Conservation (phyloP, 2,329 filamentous ascomycete genomes). For the Paecilomyces sp. region DNA sequence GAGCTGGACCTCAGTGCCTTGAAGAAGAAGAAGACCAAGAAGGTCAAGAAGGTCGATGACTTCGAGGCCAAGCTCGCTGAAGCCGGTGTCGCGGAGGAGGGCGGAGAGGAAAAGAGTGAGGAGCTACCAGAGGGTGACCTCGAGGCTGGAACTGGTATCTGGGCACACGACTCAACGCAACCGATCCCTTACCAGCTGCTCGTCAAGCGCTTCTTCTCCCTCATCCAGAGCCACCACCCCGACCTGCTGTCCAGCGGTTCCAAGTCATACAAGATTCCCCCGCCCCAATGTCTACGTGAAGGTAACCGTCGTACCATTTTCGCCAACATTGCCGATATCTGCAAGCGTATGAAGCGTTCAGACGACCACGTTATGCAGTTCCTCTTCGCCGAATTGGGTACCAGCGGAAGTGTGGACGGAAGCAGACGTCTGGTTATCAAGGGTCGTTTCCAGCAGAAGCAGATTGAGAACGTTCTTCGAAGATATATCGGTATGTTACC, state of each 20-base stretch:
- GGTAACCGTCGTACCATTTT: constrained; percentile 99
- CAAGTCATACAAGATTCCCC: constrained; percentile 98
- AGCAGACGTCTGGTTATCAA: constrained; percentile 93
- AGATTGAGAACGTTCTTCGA: constrained; percentile 94
- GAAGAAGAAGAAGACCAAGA: constrained; percentile 82
- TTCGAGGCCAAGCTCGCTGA: constrained; percentile 61
- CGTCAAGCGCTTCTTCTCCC: constrained; percentile 86
- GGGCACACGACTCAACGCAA: constrained; percentile 71
- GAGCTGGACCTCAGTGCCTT: constrained; percentile 62
- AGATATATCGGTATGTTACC: constrained; percentile 76
- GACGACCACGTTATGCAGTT: constrained; percentile 97
- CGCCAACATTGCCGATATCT: constrained; percentile 97
- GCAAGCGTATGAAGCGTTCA: constrained; percentile 98
- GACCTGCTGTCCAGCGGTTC: constrained; percentile 83
- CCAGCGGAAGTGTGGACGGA: constrained; percentile 89
- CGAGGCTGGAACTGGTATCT: constrained; percentile 83
- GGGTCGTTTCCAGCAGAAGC: constrained; percentile 99
- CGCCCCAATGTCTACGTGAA: constrained; percentile 97
- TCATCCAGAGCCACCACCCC: constrained; percentile 92
- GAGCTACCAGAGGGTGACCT: constrained; percentile 65
- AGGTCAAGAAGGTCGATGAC: constrained; percentile 54
- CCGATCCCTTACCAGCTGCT: constrained; percentile 79
- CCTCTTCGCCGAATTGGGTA: constrained; percentile 96
- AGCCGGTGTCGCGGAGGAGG: constrained; percentile 53
- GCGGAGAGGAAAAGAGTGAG: constrained; percentile 48